Base-by-base conservation (phyloP, 352 stramenopile species). In the Phytophthora multivora region DNA sequence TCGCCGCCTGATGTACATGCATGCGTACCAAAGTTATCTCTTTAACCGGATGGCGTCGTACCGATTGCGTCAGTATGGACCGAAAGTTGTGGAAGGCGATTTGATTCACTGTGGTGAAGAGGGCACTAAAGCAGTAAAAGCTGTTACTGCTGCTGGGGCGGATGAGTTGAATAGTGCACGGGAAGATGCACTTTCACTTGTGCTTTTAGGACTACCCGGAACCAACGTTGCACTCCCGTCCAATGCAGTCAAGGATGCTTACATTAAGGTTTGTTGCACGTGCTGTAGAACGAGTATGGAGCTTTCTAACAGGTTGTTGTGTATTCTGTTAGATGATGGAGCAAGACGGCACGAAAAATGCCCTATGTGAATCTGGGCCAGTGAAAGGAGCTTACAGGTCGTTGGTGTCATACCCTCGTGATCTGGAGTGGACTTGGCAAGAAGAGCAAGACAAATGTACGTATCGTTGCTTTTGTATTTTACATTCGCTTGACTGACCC, bases 21-120 rank as follows among this genome's bases (percentile, higher is more conserved):
- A 94, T 51, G 78, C 83, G 47, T 92, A 90, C 58, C 86, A 94
- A 42, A 94, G 83, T 59, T 84, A 75, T 45, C 33, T 92, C 19
- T 94, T 94, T 59, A 92, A 91, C 61, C 47, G 45, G 15, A 73
- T 90, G 38, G 83, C 70, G 3, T 91, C 81, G 6, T 68, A 72
- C 38, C 78, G 83, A 7, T 54, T 94, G 46, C 47, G 51, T 21
- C 28, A 67, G 9, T 73, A 76, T 23, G 79, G 78, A 19, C 16
- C 36, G 1, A 63, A 73, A 2, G 54, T 87, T 18, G 69, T 91
- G 0, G 74, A 72, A 66, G 83, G 83, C 16, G 86, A 94, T 59
- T 51, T 94, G 1, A 59, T 88, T 26, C 51, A 75, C 5, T 64
- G 40, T 8, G 46, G 63, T 38, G 39, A 0, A 15, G 62, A 77